phyloP scores from a whole-genome alignment of 768 basidiomycete species.

The Suillus hirtellus region DNA sequence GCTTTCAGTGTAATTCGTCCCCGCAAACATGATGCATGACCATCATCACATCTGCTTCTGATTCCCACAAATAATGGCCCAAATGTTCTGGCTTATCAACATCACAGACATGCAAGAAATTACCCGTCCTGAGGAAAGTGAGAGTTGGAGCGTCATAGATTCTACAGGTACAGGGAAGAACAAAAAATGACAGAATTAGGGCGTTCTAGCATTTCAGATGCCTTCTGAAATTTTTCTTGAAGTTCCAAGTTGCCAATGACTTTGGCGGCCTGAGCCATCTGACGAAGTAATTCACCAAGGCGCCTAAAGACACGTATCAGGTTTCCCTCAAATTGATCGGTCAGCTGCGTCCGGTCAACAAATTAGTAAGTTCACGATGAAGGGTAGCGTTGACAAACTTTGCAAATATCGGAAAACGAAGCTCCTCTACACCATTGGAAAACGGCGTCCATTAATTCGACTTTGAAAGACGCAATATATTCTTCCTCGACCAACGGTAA shows the following conservation, averaged over 20 bases:
- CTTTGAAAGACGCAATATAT: conserved; percentile 96
- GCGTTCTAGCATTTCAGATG: conserved; percentile 89
- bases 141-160: background rate
- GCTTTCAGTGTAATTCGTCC: no score
- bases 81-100: background rate
- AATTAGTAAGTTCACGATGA: background rate
- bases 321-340: conserved; percentile 96
- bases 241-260: conserved; percentile 96
- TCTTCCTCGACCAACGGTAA: conserved; percentile 88
- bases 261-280: conserved; percentile 94
- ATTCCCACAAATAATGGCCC: no score
- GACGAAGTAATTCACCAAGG: conserved; percentile 89
- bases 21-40: no score
- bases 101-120: background rate
- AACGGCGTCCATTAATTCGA: conserved; percentile 98
- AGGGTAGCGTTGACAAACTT: conserved; percentile 48
- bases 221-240: conserved; percentile 90
- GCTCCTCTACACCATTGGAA: conserved; percentile 98
- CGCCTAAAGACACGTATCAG: conserved; percentile 96
- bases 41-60: no score
- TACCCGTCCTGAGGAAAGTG: background rate
- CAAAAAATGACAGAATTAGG: conserved; percentile 94
- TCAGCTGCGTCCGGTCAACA: conserved; percentile 56
- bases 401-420: conserved; percentile 94
- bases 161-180: conserved; percentile 76